Evolutionary conservation across 257 asterid species (phyloP), one percentile per base, ranked within the genome.

Genomic region (Salvia splendens): DNA sequence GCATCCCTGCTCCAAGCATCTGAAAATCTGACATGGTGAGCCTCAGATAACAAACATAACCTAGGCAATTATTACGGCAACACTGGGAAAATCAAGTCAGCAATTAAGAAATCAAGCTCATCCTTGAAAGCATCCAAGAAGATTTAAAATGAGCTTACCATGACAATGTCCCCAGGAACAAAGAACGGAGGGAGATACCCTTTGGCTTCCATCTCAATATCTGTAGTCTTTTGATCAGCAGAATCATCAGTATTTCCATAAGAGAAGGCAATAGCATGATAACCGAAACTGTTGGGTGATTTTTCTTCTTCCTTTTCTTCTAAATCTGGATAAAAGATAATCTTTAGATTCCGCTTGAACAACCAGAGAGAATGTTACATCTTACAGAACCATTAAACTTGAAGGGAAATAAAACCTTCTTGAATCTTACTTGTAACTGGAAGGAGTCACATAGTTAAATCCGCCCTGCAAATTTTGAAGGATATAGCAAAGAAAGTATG

Each of bases 1-100:
- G 86, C 91, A 73, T 74, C 87, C 75, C 88, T 84, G 95, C 96
- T 88, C 95, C 96, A 63, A 81, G 95, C 87, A 86, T 94, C 96
- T 94, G 99, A 91, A 89, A 91, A 87, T 92, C 87, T 85, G 95
- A 87, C 82, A 86, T 65, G 77, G 84, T 71, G 88, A 91, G 87
- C 95, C 93, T 87, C 81, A 79, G 81, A 86, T 76, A 75, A 76
- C 78, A 89, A 65, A 70, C 60, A 73, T 80, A 72, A 69, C 86
- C 81, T 77, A 41, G 77, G 77, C 81, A 73, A 73, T 79, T 72
- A 77, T 74, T 68, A 78, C 73, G 71, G 83, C 86, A 86, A 82
- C 79, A 78, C 77, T 68, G 77, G 79, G 73, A 75, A 69, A 77
- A 67, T 65, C 70, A 52, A 41, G 83, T 85, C 78, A 80, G 85